Conservation (phyloP, 2,329 filamentous ascomycete genomes). For the Aspergillus sp. region DNA sequence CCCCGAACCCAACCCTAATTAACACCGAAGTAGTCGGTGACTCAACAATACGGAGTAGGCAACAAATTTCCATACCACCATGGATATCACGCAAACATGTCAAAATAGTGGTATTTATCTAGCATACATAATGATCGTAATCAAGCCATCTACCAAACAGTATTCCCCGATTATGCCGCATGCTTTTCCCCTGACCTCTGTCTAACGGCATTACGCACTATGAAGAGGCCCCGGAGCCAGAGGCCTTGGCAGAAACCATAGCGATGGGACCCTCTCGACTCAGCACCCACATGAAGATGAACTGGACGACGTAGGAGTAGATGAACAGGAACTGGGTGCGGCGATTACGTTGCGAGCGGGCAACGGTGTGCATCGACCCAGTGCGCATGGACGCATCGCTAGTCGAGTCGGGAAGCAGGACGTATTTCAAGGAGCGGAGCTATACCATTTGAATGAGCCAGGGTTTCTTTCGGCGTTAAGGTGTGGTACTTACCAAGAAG, state of each 20-base stretch:
- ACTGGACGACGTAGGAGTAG: constrained; percentile 91
- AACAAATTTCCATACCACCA: background rate
- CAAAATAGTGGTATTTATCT: constrained; percentile 7
- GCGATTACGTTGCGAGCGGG: constrained; percentile 80
- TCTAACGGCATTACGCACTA: constrained; percentile 23
- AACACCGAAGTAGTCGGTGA: background rate
- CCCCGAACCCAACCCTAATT: no score
- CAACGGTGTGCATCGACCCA: constrained; percentile 66
- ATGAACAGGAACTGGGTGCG: constrained; percentile 89
- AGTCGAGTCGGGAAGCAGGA: constrained; percentile 81
- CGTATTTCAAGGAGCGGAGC: constrained; percentile 94
- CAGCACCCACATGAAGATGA: constrained; percentile 89
- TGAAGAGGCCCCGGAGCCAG: constrained; percentile 14
- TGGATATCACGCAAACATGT: background rate
- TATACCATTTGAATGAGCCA: constrained; percentile 37
- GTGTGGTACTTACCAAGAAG: constrained; percentile 70
- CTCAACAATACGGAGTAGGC: background rate
- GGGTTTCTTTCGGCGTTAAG: background rate
- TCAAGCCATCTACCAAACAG: background rate
- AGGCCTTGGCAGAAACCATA: constrained; percentile 13
- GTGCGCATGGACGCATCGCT: constrained; percentile 62
- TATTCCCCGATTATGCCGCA: constrained; percentile 6
- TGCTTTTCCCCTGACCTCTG: constrained; percentile 17
- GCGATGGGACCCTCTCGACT: constrained; percentile 52
- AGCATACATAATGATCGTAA: constrained; percentile 9